Percentiles rank a stretch among this genome's conserved stretches.
Evolutionary conservation across 192 early-diverging fungal genomes (phyloP).

Genomic region (Linnemannia zychae): DNA sequence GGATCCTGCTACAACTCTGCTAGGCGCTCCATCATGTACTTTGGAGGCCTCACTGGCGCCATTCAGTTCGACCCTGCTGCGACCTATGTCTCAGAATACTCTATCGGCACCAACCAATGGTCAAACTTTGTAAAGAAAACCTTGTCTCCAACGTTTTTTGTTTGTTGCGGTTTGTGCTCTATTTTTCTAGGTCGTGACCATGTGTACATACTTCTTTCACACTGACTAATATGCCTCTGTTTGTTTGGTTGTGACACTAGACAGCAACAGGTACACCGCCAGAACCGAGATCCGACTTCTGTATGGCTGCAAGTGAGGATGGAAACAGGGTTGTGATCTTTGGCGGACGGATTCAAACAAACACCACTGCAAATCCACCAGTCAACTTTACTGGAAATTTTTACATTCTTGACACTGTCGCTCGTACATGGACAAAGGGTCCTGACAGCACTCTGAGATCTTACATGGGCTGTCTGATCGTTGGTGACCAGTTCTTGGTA

Average conservation of each 20-base stretch:
- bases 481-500: slow-evolving; percentile 33
- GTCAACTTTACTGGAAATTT: slow-evolving; percentile 16
- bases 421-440: slow-evolving; percentile 23
- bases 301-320: slow-evolving; percentile 35
- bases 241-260: slow-evolving; percentile 1
- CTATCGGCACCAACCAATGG: slow-evolving; percentile 11
- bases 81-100: slow-evolving; percentile 31
- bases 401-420: slow-evolving; percentile 14
- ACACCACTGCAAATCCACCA: neutral
- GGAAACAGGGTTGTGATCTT: slow-evolving; percentile 36
- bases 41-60: slow-evolving; percentile 20
- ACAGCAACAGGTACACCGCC: slow-evolving; percentile 22
- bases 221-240: neutral
- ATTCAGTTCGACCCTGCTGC: slow-evolving; percentile 20
- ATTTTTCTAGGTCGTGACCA: neutral
- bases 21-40: slow-evolving; percentile 35
- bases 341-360: slow-evolving; percentile 21
- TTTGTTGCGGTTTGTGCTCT: neutral
- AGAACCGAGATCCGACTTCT: slow-evolving; percentile 31
- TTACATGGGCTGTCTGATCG: slow-evolving; percentile 36
- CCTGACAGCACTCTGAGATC: slow-evolving; percentile 13
- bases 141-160: neutral
- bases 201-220: neutral
- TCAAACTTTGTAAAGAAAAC: slow-evolving; percentile 34
- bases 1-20: slow-evolving; percentile 16